Evolutionary conservation across 1,284 basidiomycete genomes (phyloP).

Genomic region (Wallemia hederae): DNA sequence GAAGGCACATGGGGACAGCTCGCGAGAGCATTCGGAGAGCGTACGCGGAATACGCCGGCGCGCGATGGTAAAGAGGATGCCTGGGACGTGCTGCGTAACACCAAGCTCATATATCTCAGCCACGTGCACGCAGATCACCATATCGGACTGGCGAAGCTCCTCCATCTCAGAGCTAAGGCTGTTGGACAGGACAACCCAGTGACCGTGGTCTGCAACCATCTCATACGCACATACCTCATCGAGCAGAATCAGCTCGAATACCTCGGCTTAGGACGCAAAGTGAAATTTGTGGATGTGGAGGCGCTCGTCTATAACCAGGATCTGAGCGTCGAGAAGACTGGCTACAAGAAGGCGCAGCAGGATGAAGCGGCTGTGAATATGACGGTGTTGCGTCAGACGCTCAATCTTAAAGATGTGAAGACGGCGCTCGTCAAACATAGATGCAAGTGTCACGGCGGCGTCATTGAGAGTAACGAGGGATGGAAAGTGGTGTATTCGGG

Average conservation of each 20-base stretch:
- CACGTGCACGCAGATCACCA: slow-evolving; percentile 89
- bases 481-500: slow-evolving; percentile 73
- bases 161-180: slow-evolving; percentile 42
- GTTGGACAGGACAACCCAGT: slow-evolving; percentile 20
- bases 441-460: slow-evolving; percentile 30
- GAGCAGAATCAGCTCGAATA: slow-evolving; percentile 36
- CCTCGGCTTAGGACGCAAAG: slow-evolving; percentile 20
- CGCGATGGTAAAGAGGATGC: slow-evolving; percentile 2
- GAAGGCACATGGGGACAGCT: slow-evolving; percentile 82
- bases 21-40: slow-evolving; percentile 37
- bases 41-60: slow-evolving; percentile 18
- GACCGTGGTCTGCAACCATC: slow-evolving; percentile 33
- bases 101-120: slow-evolving; percentile 57
- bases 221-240: slow-evolving; percentile 29
- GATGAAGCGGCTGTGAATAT: slow-evolving; percentile 18
- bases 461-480: slow-evolving; percentile 34
- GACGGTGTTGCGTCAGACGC: neutral
- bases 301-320: slow-evolving; percentile 23
- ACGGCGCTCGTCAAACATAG: slow-evolving; percentile 35
- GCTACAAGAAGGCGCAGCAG: slow-evolving; percentile 19
- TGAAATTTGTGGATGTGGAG: slow-evolving; percentile 14
- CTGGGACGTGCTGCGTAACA: slow-evolving; percentile 25
- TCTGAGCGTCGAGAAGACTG: slow-evolving; percentile 27
- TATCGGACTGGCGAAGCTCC: slow-evolving; percentile 42
- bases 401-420: slow-evolving; percentile 18